phyloP scores from a whole-genome alignment of 495 filamentous ascomycete species.

The Ramalina intermedia region DNA sequence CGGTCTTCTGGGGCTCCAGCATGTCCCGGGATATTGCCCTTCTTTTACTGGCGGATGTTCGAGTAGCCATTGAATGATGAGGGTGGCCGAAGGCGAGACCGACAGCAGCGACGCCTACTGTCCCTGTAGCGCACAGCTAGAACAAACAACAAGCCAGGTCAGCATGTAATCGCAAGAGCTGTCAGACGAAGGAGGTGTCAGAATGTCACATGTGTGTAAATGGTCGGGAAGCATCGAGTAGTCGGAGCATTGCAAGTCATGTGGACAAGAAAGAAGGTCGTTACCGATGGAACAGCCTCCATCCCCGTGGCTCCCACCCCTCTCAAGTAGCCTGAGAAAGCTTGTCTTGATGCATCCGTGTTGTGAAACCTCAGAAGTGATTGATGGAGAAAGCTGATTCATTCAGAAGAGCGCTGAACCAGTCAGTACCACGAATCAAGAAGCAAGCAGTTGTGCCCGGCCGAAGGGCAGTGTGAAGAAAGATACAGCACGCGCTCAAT shows the following conservation, averaged over 20 bases:
- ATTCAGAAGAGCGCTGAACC: too few relatives aligned
- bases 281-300: constrained; percentile 19
- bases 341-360: constrained; percentile 2
- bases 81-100: constrained; percentile 50
- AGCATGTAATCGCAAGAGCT: background rate
- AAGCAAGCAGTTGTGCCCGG: too few relatives aligned
- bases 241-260: background rate
- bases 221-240: too few relatives aligned
- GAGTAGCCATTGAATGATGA: constrained; percentile 25
- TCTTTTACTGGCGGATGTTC: constrained; percentile 27
- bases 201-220: too few relatives aligned
- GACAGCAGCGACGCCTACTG: constrained; percentile 50
- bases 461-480: too few relatives aligned
- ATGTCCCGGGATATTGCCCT: constrained; percentile 30
- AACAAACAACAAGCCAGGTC: background rate
- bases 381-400: background rate
- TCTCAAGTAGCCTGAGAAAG: constrained; percentile 1
- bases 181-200: too few relatives aligned
- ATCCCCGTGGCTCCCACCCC: constrained; percentile 11
- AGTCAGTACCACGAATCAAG: too few relatives aligned
- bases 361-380: background rate
- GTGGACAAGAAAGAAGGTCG: background rate
- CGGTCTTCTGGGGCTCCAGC: constrained; percentile 18
- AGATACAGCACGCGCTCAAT: background rate
- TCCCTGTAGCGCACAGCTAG: constrained; percentile 59